phyloP scores from a whole-genome alignment of 495 filamentous ascomycete species.

The Aspergillus ostianus region DNA sequence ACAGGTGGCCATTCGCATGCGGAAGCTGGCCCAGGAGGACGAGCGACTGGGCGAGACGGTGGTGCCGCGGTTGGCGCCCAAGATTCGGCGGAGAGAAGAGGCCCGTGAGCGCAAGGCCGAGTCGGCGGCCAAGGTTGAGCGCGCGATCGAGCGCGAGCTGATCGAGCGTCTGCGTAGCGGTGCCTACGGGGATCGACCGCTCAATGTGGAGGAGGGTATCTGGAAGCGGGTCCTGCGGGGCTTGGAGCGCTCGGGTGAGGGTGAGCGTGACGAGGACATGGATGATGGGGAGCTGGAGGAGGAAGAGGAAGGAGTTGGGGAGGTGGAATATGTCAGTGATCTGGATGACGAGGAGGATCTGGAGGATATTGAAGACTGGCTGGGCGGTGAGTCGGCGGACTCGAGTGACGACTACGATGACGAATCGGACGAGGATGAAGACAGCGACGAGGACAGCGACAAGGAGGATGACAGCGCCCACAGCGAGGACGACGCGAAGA shows the following conservation, averaged over 20 bases:
- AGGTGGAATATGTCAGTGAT: conserved; percentile 84
- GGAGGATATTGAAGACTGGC: conserved; percentile 74
- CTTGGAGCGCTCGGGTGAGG: conserved; percentile 82
- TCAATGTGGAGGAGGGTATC: conserved; percentile 90
- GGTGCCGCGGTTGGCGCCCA: conserved; percentile 88
- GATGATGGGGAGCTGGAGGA: conserved; percentile 84
- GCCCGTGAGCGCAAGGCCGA: conserved; percentile 92
- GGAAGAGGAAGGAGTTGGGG: conserved; percentile 67
- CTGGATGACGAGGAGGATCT: conserved; percentile 65
- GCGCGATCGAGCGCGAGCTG: conserved; percentile 92
- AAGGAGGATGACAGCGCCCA: conserved; percentile 42
- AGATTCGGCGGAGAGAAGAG: conserved; percentile 83
- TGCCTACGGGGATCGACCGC: conserved; percentile 89
- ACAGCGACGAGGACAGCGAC: conserved; percentile 49
- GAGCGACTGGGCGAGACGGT: conserved; percentile 85
- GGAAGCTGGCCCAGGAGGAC: conserved; percentile 80
- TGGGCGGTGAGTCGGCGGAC: conserved; percentile 60
- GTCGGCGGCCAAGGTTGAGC: conserved; percentile 91
- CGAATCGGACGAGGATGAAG: conserved; percentile 45
- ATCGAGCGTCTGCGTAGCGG: conserved; percentile 88
- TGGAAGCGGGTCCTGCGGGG: conserved; percentile 98
- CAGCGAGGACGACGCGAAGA: conserved; percentile 41
- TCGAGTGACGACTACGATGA: conserved; percentile 50
- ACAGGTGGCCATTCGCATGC: conserved; percentile 86
- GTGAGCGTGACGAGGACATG: conserved; percentile 78